Percentiles rank a stretch among this genome's conserved stretches.
Conservation (phyloP, 768 basidiomycete species). For the Mycena rebaudengoi region DNA sequence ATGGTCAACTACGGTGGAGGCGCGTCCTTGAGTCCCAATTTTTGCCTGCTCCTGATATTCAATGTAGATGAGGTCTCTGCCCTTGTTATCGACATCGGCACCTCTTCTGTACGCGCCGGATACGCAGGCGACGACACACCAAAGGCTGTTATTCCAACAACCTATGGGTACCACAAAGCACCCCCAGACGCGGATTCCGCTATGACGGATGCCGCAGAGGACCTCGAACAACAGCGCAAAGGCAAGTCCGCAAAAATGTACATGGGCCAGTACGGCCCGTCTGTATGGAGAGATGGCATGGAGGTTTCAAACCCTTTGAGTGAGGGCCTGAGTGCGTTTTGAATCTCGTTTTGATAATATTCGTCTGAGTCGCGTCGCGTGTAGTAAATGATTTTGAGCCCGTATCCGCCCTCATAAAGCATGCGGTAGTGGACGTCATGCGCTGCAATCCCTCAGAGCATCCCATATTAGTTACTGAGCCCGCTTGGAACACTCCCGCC, state of each 20-base stretch:
- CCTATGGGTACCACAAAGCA: conserved; percentile 78
- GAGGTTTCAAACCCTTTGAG: conserved; percentile 83
- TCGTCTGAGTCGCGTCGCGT: conserved; percentile 4
- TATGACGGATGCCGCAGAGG: conserved; percentile 60
- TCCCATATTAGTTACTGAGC: conserved; percentile 92
- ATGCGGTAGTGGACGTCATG: conserved; percentile 82
- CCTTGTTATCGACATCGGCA: conserved; percentile 93
- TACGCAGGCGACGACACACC: conserved; percentile 98
- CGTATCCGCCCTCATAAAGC: conserved; percentile 72
- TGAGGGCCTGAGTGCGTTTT: conserved; percentile 82
- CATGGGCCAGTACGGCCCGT: conserved; percentile 88
- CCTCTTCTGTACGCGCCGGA: conserved; percentile 89
- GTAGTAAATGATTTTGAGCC: conserved; percentile 82
- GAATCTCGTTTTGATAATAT: background rate
- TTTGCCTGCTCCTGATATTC: background rate
- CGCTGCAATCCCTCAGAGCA: conserved; percentile 83
- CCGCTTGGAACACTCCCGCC: conserved; percentile 94
- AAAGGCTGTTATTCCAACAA: conserved; percentile 88
- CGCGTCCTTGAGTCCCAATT: conserved; percentile 43
- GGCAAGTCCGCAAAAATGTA: conserved; percentile 68
- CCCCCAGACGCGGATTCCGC: conserved; percentile 56
- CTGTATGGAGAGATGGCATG: conserved; percentile 91
- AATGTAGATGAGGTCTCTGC: conserved; percentile 93
- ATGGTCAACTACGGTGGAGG: conserved; percentile 94
- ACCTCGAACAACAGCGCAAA: conserved; percentile 40